Evolutionary conservation across 768 basidiomycete species (phyloP).

Genomic region (Lactifluus subvellereus): DNA sequence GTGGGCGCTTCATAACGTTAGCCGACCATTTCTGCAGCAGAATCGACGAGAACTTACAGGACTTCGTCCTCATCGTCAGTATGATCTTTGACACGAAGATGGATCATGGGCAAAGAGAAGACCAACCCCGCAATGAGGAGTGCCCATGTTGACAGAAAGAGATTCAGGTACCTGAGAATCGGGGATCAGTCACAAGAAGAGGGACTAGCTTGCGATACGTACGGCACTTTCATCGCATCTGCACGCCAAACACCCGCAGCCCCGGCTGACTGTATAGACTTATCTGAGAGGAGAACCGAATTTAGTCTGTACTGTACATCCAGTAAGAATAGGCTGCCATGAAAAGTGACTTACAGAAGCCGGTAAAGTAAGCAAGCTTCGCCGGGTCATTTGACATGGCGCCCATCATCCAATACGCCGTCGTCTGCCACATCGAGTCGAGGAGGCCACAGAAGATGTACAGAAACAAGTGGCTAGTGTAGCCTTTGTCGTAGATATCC

Average conservation of each 20-base stretch:
- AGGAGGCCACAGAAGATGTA: slow-evolving; percentile 71
- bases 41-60: slow-evolving; percentile 38
- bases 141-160: slow-evolving; percentile 72
- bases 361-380: slow-evolving; percentile 74
- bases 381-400: slow-evolving; percentile 80
- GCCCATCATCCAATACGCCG: slow-evolving; percentile 78
- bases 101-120: slow-evolving; percentile 69
- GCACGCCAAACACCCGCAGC: slow-evolving; percentile 68
- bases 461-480: slow-evolving; percentile 50
- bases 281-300: slow-evolving; percentile 40
- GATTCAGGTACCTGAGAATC: slow-evolving; percentile 50
- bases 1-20: slow-evolving; percentile 1
- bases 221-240: slow-evolving; percentile 60
- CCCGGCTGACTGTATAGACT: slow-evolving; percentile 72
- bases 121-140: slow-evolving; percentile 58
- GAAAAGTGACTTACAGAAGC: slow-evolving; percentile 57
- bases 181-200: slow-evolving; percentile 2
- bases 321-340: neutral
- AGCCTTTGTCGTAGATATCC: slow-evolving; percentile 53
- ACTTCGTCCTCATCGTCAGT: slow-evolving; percentile 48
- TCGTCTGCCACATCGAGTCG: slow-evolving; percentile 84
- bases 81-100: slow-evolving; percentile 60
- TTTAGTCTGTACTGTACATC: neutral
- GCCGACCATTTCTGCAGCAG: neutral
- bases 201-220: slow-evolving; percentile 29